Conservation (phyloP, 2,329 filamentous ascomycete species). For the Aphanoascus verrucosus region DNA sequence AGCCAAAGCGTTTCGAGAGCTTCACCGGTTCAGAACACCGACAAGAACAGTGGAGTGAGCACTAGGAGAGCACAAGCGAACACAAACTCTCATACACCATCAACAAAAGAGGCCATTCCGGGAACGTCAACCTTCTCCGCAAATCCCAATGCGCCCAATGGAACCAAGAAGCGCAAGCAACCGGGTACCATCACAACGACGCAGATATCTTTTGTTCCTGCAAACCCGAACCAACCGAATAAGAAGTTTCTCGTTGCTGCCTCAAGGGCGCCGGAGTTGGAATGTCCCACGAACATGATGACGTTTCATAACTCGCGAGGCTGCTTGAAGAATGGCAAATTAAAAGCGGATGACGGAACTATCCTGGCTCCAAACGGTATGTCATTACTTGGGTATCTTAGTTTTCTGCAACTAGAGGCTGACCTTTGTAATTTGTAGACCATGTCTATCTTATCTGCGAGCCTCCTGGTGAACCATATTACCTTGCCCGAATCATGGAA, state of each 20-base stretch:
- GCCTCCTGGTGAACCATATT: conserved; percentile 94
- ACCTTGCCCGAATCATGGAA: conserved; percentile 95
- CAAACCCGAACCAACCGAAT: not conserved
- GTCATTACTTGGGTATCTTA: conserved; percentile 24
- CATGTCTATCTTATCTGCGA: conserved; percentile 96
- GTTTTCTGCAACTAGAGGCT: conserved; percentile 16
- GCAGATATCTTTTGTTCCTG: conserved; percentile 23
- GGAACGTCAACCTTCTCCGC: conserved; percentile 51
- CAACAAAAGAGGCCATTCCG: conserved; percentile 42
- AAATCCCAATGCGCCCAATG: conserved; percentile 35
- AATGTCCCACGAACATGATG: conserved; percentile 68
- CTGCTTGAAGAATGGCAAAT: conserved; percentile 60
- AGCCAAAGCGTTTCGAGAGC: conserved; percentile 23
- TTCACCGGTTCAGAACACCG: conserved; percentile 27
- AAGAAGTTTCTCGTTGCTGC: conserved; percentile 31
- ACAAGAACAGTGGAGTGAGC: conserved; percentile 31
- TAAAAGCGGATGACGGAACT: conserved; percentile 86
- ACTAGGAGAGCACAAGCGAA: conserved; percentile 33
- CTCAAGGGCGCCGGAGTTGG: conserved; percentile 21
- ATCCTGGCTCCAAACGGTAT: conserved; percentile 74
- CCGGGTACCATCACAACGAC: conserved; percentile 35
- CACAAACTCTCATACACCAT: conserved; percentile 23
- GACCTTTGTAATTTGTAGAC: conserved; percentile 39
- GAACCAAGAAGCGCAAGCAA: conserved; percentile 79
- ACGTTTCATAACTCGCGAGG: conserved; percentile 66